Evolutionary conservation across 1,139 yeast genomes (phyloP), one percentile per base, ranked within the genome.

Genomic region (Hanseniaspora gamundiae): DNA sequence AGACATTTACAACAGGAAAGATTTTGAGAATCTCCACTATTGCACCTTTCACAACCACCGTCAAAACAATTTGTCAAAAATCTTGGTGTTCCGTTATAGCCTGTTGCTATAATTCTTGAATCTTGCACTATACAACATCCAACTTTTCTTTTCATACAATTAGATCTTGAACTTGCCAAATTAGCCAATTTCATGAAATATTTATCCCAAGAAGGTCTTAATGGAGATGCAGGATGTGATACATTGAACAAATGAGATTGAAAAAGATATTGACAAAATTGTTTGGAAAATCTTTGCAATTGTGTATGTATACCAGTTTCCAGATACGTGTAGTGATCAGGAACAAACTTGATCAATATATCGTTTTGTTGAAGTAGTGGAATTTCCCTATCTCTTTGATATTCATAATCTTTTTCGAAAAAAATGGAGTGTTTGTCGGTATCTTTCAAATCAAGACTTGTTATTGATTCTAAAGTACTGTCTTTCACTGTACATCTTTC

Each of bases 1-100:
- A 91, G 66, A 61, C 98, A 91, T 44, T 91, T 65, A 61, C 99
- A 91, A 0, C 96, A 86, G 1, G 82, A 73, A 39, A 91, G 66
- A 1, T 79, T 80, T 1, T 94, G 94, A 13, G 79, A 73, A 29
- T 65, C 65, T 2, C 74, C 80, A 27, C 68, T 58, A 54, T 87
- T 87, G 61, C 99, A 91, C 39, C 98, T 69, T 6, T 76, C 65
- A 63, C 98, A 91, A 0, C 98, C 98, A 16, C 98, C 98, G 54
- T 86, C 91, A 57, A 86, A 88, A 63, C 99, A 91, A 58, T 91
- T 91, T 27, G 70, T 68, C 54, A 86, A 65, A 48, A 88, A 86
- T 36, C 95, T 71, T 11, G 98, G 97, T 0, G 99, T 91, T 1
- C 99, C 98, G 57, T 91, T 91, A 62, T 93, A 91, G 0, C 98